Evolutionary conservation across 2,329 filamentous ascomycete genomes (phyloP), one percentile per base, ranked within the genome.

Genomic region (Diaporthe velutina): DNA sequence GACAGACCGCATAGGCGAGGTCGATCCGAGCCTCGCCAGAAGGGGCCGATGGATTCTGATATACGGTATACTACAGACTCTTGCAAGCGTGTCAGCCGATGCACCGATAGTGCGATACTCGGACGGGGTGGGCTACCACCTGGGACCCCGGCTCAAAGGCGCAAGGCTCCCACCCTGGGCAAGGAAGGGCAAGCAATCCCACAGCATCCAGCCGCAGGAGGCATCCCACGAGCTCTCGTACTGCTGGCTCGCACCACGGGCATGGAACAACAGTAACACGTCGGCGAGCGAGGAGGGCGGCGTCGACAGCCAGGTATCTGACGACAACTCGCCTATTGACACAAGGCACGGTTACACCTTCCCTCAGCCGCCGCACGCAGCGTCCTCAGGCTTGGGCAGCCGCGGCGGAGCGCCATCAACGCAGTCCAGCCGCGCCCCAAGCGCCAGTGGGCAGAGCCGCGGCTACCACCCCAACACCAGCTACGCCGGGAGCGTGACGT

Each of bases 11-110:
- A 80, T 88, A 2, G 84, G 85, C 33, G 86, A 88, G 54, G 81
- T 90, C 12, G 88, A 91, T 76, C 90, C 90, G 1, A 87, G 86
- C 68, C 85, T 85, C 25, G 90, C 90, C 4, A 88, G 91, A 1
- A 86, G 88, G 15, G 90, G 89, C 13, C 88, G 91, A 30, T 93
- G 91, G 91, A 83, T 91, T 5, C 83, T 92, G 4, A 86, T 92
- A 30, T 92, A 92, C 78, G 89, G 88, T 4, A 83, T 92, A 15
- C 81, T 92, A 22, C 91, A 93, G 80, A 89, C 88, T 0, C 85
- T 92, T 2, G 90, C 90, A 2, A 88, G 88, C 33, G 84, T 93
- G 9, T 88, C 89, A 0, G 90, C 91, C 1, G 91, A 92, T 74
- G 85, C 87, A 0, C 89, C 88, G 15, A 85, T 86, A 52, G 83